Base-by-base conservation (phyloP, 768 basidiomycete genomes). In the Mrakia blollopis region DNA sequence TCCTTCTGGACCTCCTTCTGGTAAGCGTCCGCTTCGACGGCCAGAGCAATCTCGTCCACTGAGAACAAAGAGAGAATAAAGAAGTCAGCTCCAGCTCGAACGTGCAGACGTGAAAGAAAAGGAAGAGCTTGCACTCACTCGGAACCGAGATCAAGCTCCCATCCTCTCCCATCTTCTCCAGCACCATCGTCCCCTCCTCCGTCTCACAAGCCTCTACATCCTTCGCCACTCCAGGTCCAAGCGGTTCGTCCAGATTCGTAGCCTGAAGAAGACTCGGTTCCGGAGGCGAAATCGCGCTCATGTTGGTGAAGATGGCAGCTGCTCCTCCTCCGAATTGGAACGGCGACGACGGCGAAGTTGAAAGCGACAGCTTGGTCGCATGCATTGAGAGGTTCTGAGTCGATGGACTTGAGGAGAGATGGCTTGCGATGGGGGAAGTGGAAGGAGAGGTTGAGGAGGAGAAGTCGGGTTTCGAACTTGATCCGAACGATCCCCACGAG, bases 151-250 rank as follows among this genome's bases (percentile, higher is more conserved):
- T 73, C 72, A 57, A 28, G 21, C 30, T n/a, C 37, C 72, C 57
- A 23, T 44, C 72, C 35, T 37, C 37, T 8, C 57, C 54, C 54
- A 57, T 44, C 54, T 39, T 57, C 57, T 41, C 61, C 14, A 57
- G 25, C 39, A 23, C 60, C 72, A 18, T 73, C 16, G 39, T 32
- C n/a, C 61, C 61, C 35, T 61, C 57, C 35, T 37, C 37, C 18
- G 21, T 73, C 54, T 41, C 16, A 6, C 72, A 37, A 3, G 79
- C 73, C 25, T 79, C 81, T 44, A 50, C 41, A 72, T 83, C 83
- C 2, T 78, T 28, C 16, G 79, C 79, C 37, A 84, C 84, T 16
- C 84, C 84, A 3, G 82, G 84, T 30, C 84, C 84, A 0, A 83
- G 75, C 0, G 83, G 84, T 62, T 79, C 79, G 10, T 81, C 79